Base-by-base conservation (phyloP, 495 filamentous ascomycete genomes). In the Daldinia concentrica region DNA sequence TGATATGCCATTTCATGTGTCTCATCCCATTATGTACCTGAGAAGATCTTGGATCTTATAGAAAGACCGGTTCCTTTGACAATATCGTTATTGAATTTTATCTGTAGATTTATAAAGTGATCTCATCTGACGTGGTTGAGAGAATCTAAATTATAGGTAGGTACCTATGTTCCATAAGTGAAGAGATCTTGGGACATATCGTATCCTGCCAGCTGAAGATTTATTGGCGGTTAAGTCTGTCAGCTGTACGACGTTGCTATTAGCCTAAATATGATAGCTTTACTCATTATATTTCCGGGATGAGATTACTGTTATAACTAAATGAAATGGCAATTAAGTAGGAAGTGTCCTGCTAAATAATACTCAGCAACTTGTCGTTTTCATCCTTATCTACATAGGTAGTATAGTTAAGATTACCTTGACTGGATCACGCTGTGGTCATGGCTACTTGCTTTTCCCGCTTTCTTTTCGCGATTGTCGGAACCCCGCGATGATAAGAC, bases 1-100 rank as follows among this genome's bases (percentile, higher is more conserved):
- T 58, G 64, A 32, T 56, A 32, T 9, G 30, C 37, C 64, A 68
- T 68, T 34, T 56, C 15, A 36, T 17, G 36, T n/a, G 37, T 60
- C 36, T 59, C 9, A 32, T 30, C 30, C n/a, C 17, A 24, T 48
- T 24, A n/a, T n/a, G n/a, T n/a, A 22, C 43, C 19, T 24, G 17
- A 22, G 0, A 11, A 22, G 24, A 12, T 22, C 0, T 1, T 12
- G 9, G 19, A 24, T 24, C 3, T 9, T 24, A 24, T 24, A 24
- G 12, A 22, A 48, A 0, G 0, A 24, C 1, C 1, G 12, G 9
- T 5, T 3, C 24, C 19, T 48, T 9, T 22, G 2, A 4, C 1
- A 4, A 48, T 48, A 17, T 48, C 0, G n/a, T 14, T 17, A 17
- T 45, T 45, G 7, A 4, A 8, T 45, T 45, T 0, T 17, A 45